Percentiles rank a stretch among this genome's conserved stretches.
phyloP scores from a whole-genome alignment of 1,284 basidiomycete species.

The Melampsora americana region DNA sequence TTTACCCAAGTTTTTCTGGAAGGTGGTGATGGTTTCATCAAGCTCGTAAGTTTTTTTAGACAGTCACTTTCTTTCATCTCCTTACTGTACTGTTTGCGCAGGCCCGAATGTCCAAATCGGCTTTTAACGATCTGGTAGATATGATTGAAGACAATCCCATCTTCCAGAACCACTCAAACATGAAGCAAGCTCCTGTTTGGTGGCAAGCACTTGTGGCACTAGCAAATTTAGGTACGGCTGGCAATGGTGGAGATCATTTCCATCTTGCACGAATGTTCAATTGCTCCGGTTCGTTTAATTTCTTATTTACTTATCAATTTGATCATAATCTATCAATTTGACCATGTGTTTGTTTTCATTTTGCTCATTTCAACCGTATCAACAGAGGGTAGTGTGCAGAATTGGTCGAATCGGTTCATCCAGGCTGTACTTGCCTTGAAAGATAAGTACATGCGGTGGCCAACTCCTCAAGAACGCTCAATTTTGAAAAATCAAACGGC shows the following conservation, averaged over 20 bases:
- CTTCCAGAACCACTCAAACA: slow-evolving; percentile 4
- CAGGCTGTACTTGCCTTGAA: background rate
- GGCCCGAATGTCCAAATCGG: background rate
- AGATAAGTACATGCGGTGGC: background rate
- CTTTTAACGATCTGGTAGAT: background rate
- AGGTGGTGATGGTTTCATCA: background rate
- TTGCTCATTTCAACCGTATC: too few species aligned
- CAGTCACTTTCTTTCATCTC: background rate
- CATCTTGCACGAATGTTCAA: slow-evolving; percentile 7
- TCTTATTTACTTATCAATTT: too few species aligned
- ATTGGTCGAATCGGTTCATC: background rate
- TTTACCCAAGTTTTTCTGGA: background rate
- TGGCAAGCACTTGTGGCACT: slow-evolving; percentile 3
- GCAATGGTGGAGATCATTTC: slow-evolving; percentile 6
- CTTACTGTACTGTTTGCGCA: background rate
- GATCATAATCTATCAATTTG: too few species aligned
- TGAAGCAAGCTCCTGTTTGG: background rate
- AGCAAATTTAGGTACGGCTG: background rate
- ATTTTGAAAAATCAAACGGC: background rate
- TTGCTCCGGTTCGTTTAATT: background rate
- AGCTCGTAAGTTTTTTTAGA: background rate
- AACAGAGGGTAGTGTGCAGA: background rate
- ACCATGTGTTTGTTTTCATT: too few species aligned
- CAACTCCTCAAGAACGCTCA: background rate
- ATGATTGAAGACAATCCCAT: slow-evolving; percentile 6